Conservation (phyloP, 495 filamentous ascomycete genomes). For the Achaetomiella virescens region DNA sequence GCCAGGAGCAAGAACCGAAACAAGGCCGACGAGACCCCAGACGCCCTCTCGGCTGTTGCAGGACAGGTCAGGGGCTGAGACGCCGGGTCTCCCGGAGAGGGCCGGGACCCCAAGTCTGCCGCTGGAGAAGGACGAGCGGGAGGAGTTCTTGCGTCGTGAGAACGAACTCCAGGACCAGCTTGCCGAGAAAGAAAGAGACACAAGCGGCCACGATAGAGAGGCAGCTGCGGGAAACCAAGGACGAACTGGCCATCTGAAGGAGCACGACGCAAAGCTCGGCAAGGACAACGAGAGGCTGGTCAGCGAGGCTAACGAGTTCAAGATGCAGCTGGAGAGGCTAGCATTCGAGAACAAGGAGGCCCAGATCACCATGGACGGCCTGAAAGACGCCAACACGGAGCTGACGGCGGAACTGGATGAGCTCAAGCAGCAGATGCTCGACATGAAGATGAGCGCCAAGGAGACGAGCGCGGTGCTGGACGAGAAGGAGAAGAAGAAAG, state of each 20-base stretch:
- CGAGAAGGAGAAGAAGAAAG: slow-evolving; percentile 97
- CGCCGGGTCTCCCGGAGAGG: slow-evolving; percentile 59
- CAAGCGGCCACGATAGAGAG: slow-evolving; percentile 72
- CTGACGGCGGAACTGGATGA: slow-evolving; percentile 88
- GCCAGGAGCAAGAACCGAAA: slow-evolving; percentile 51
- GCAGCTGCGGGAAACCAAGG: slow-evolving; percentile 68
- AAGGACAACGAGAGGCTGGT: slow-evolving; percentile 83
- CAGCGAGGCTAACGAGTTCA: slow-evolving; percentile 79
- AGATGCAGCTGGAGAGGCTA: slow-evolving; percentile 92
- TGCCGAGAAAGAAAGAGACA: slow-evolving; percentile 86
- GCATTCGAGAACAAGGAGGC: slow-evolving; percentile 96
- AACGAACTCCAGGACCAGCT: slow-evolving; percentile 97
- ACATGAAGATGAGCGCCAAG: slow-evolving; percentile 91
- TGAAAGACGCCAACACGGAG: slow-evolving; percentile 93
- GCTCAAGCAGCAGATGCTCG: slow-evolving; percentile 91
- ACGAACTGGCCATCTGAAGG: slow-evolving; percentile 78
- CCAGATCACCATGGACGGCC: slow-evolving; percentile 91
- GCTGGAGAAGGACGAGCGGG: slow-evolving; percentile 91
- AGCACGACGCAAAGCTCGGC: slow-evolving; percentile 69
- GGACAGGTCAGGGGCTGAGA: slow-evolving; percentile 73
- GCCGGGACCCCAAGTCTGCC: slow-evolving; percentile 78
- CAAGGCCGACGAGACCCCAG: slow-evolving; percentile 58
- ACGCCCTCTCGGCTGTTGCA: slow-evolving; percentile 75
- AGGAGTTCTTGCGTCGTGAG: slow-evolving; percentile 91
- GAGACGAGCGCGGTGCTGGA: slow-evolving; percentile 82